Percentiles rank a stretch among this genome's conserved stretches.
These are phyloP conservation scores for Diplodia sapinea DNA, from an alignment of 2,329 filamentous ascomycete species.

Conservation along the genomic window DNA sequence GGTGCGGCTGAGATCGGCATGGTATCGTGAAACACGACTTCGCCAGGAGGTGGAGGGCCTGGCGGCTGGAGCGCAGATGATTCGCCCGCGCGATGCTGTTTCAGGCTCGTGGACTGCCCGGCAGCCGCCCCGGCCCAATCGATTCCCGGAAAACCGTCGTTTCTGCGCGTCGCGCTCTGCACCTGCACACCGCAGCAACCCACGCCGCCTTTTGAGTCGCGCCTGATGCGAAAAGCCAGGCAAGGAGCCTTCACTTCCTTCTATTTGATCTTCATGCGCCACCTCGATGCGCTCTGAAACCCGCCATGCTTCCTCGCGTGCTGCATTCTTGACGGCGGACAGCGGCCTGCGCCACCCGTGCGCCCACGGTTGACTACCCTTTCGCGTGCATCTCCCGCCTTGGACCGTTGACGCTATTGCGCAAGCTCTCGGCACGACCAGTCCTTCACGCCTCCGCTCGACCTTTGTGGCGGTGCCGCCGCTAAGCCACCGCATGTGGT, in stretches of 20 bases:
- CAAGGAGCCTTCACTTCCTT: not conserved
- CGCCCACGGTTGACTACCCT: not conserved
- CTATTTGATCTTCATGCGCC: constrained; percentile 16
- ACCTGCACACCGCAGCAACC: not conserved
- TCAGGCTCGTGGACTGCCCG: not conserved
- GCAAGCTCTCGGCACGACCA: not conserved
- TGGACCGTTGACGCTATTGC: not conserved
- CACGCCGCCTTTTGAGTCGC: too few species aligned
- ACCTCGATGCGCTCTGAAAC: not conserved
- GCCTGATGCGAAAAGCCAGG: not conserved
- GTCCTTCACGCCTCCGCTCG: not conserved
- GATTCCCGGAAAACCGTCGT: not conserved
- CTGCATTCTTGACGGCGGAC: not conserved
- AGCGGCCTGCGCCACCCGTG: constrained; percentile 22
- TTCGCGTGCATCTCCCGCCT: constrained; percentile 8
- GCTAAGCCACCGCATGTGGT: not conserved
- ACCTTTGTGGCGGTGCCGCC: not conserved
- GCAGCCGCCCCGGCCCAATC: constrained; percentile 8
- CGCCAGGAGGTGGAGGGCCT: not conserved
- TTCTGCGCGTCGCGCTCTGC: constrained; percentile 1
- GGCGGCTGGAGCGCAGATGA: not conserved
- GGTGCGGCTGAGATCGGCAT: constrained; percentile 9
- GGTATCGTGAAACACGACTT: constrained; percentile 23
- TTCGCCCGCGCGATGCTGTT: constrained; percentile 13
- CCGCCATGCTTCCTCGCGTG: not conserved